A percentile compares a stretch with the other conserved stretches of the same genome.
Conservation (phyloP, 768 basidiomycete species). For the Dacryopinax primogenitus region DNA sequence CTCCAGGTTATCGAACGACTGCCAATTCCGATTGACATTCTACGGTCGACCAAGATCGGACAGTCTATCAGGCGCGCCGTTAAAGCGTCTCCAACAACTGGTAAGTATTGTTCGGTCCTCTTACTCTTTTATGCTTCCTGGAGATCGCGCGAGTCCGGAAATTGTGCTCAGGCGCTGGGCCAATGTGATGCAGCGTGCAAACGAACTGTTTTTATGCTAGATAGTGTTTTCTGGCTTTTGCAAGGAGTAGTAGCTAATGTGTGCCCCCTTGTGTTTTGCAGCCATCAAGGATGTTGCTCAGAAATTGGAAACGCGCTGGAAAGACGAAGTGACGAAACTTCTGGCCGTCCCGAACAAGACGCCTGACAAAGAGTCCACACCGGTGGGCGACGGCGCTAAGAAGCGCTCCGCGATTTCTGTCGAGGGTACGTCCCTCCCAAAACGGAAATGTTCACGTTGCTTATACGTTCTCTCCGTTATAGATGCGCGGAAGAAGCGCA, state of each 20-base stretch:
- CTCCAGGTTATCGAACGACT: slow-evolving; percentile 69
- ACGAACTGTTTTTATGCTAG: neutral
- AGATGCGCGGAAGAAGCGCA: slow-evolving; percentile 50
- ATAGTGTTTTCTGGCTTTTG: neutral
- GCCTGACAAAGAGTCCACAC: slow-evolving; percentile 2
- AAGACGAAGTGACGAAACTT: neutral
- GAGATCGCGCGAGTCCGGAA: neutral
- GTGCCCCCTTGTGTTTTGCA: slow-evolving; percentile 9
- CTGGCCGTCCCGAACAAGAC: neutral
- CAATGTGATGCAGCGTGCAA: neutral
- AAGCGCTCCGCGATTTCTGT: slow-evolving; percentile 17
- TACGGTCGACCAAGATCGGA: slow-evolving; percentile 62
- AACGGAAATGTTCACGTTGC: neutral
- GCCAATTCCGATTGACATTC: slow-evolving; percentile 54
- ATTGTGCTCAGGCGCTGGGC: neutral
- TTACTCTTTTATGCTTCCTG: neutral
- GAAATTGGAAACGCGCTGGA: slow-evolving; percentile 10
- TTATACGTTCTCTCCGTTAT: neutral
- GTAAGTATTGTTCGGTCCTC: slow-evolving; percentile 41
- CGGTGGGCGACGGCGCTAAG: slow-evolving; percentile 1
- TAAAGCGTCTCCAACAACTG: slow-evolving; percentile 61
- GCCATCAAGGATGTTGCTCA: slow-evolving; percentile 11
- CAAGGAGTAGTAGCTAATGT: slow-evolving; percentile 9
- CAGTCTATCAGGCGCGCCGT: slow-evolving; percentile 64
- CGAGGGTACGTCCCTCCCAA: slow-evolving; percentile 67